Conservation (phyloP, 176 grass and related monocot species). For the Calamus simplicifolius region DNA sequence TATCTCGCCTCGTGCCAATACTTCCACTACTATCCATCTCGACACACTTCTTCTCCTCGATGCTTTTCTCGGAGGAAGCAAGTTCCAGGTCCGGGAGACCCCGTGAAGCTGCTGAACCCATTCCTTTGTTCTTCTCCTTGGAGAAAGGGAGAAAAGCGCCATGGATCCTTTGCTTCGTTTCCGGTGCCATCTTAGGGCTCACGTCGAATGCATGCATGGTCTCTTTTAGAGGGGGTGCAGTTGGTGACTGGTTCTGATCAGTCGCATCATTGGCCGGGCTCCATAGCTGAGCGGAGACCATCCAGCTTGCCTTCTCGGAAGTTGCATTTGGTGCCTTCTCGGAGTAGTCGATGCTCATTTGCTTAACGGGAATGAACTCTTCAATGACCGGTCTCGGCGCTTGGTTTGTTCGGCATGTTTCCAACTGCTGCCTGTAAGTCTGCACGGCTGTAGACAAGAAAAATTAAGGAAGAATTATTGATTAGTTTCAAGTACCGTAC, state of each 20-base stretch:
- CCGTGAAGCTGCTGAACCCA: not conserved
- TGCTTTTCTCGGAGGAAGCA: constrained; percentile 13
- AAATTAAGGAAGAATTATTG: not conserved
- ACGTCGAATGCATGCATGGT: constrained; percentile 45
- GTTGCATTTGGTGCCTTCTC: constrained; percentile 27
- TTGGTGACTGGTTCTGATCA: no score
- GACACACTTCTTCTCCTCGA: constrained; percentile 38
- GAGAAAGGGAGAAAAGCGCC: constrained; percentile 90
- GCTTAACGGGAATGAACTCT: constrained; percentile 90
- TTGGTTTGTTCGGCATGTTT: constrained; percentile 53
- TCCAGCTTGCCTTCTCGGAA: constrained; percentile 95
- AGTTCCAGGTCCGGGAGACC: constrained; percentile 66
- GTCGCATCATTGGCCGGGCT: constrained; percentile 32
- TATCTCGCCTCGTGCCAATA: constrained; percentile 18
- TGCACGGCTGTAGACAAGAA: constrained; percentile 48
- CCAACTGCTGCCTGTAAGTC: constrained; percentile 78
- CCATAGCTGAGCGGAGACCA: constrained; percentile 98
- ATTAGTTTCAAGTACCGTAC: no score
- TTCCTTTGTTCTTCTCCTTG: constrained; percentile 51
- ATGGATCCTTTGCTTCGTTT: constrained; percentile 34
- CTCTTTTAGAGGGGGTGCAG: constrained; percentile 27
- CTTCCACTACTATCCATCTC: constrained; percentile 26
- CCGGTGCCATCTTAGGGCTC: constrained; percentile 32
- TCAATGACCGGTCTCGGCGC: constrained; percentile 63
- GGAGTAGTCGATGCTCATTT: constrained; percentile 41